These are phyloP conservation scores for Cruciata laevipes DNA, from an alignment of 257 asterid species.

Conservation along the genomic window DNA sequence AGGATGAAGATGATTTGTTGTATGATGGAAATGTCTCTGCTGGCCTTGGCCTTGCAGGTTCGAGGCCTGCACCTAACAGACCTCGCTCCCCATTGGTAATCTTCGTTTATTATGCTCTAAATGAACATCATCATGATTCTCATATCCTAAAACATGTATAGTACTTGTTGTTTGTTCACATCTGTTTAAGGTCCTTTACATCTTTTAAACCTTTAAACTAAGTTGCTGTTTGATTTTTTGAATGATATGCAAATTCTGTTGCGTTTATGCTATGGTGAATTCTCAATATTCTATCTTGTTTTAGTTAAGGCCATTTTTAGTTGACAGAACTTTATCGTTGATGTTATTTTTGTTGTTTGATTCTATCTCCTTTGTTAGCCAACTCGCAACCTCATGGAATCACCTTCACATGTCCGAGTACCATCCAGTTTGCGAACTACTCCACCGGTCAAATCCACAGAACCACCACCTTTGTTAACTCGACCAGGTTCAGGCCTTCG, in stretches of 20 bases:
- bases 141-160: too few species aligned
- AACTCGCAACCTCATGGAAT: constrained; percentile 47
- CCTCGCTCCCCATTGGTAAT: constrained; percentile 64
- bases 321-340: not conserved
- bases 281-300: not conserved
- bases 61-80: constrained; percentile 34
- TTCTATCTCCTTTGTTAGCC: constrained; percentile 45
- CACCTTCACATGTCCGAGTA: constrained; percentile 28
- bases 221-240: not conserved
- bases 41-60: constrained; percentile 73
- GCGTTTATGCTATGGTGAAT: not conserved
- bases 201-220: not conserved
- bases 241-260: constrained; percentile 6
- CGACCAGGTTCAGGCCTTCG: constrained; percentile 27
- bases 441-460: constrained; percentile 28
- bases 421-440: constrained; percentile 32
- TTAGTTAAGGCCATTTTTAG: not conserved
- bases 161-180: not conserved
- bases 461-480: constrained; percentile 38
- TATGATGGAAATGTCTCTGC: constrained; percentile 49
- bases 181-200: not conserved
- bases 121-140: not conserved
- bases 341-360: not conserved
- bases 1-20: constrained; percentile 61
- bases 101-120: not conserved